These are phyloP conservation scores for Ceratobasidium theobromae DNA, from an alignment of 1,284 basidiomycete genomes.

Conservation along the genomic window DNA sequence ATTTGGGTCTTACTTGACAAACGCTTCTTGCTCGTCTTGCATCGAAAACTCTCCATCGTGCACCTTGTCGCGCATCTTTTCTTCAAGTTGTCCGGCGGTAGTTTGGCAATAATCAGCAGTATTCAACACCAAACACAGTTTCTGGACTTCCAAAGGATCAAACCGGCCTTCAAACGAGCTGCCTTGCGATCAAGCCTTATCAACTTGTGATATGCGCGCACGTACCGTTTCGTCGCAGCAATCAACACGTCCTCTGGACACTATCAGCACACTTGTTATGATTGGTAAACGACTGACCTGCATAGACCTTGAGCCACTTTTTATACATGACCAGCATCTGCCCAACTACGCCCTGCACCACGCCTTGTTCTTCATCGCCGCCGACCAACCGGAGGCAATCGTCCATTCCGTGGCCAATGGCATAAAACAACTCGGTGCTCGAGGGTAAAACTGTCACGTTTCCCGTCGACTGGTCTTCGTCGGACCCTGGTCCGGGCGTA, in stretches of 20 bases:
- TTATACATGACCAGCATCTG: conserved; percentile 76
- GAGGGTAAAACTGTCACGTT: conserved; percentile 73
- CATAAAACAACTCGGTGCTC: conserved; percentile 96
- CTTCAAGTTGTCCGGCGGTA: conserved; percentile 68
- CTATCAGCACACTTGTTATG: not conserved
- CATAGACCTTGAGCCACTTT: conserved; percentile 94
- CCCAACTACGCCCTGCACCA: conserved; percentile 77
- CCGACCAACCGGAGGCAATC: conserved; percentile 63
- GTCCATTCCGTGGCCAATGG: conserved; percentile 93
- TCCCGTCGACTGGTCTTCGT: conserved; percentile 51
- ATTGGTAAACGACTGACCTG: conserved; percentile 55
- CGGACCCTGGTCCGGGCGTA: no score
- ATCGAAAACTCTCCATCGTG: conserved; percentile 80
- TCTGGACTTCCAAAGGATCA: conserved; percentile 72
- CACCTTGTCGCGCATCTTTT: conserved; percentile 87
- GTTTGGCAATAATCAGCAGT: conserved; percentile 97
- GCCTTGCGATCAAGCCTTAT: conserved; percentile 49
- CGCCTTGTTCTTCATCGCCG: conserved; percentile 57
- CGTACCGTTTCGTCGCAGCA: conserved; percentile 67
- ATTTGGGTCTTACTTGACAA: conserved; percentile 71
- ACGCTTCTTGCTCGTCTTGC: conserved; percentile 83
- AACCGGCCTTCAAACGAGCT: conserved; percentile 75
- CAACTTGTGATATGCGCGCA: not conserved
- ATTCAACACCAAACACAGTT: conserved; percentile 86
- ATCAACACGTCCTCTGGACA: conserved; percentile 76